Base-by-base conservation (phyloP, 805 yeast species). In the Saturnispora zaruensis region DNA sequence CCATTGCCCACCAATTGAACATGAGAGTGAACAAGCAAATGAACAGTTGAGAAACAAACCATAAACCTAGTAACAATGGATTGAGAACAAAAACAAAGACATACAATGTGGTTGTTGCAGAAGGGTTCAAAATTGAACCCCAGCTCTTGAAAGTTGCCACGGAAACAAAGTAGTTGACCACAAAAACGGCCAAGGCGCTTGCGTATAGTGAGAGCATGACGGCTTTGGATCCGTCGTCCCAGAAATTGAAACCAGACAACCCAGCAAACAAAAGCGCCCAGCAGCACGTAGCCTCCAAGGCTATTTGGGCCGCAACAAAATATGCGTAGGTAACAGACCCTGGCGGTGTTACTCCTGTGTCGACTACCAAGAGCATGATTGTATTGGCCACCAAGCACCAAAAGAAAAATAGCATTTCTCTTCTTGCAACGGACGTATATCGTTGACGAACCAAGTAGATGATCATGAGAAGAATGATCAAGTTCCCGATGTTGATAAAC, bases 371-470 rank as follows among this genome's bases (percentile, higher is more conserved):
- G 2, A 90, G 75, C 53, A 82, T 68, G 14, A 85, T 74, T 5
- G 79, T 74, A 55, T 85, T 73, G 1, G 77, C 71, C 30, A 83
- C 69, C 53, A 75, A 73, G 40, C 78, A 59, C 66, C 83, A 80
- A 65, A 81, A 83, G 61, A 86, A 83, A 56, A 77, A 78, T 48
- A 87, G 66, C 81, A 89, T 84, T 62, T 93, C 99, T 11, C 80
- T 73, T 53, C 98, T 75, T 4, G 97, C 98, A 51, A 93, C 90
- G 11, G 98, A 97, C 0, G 99, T 93, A 63, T 87, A 90, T 70
- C 91, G 88, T 52, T 82, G 72, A 62, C 90, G 74, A 41, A 90
- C 80, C 57, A 84, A 82, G 70, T 82, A 86, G 11, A 89, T 72
- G 49, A 90, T 85, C 57, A 88, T 75, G 45, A 82, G 70, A 34